Evolutionary conservation across 2,329 filamentous ascomycete species (phyloP).

Genomic region (Huntiella decipiens): DNA sequence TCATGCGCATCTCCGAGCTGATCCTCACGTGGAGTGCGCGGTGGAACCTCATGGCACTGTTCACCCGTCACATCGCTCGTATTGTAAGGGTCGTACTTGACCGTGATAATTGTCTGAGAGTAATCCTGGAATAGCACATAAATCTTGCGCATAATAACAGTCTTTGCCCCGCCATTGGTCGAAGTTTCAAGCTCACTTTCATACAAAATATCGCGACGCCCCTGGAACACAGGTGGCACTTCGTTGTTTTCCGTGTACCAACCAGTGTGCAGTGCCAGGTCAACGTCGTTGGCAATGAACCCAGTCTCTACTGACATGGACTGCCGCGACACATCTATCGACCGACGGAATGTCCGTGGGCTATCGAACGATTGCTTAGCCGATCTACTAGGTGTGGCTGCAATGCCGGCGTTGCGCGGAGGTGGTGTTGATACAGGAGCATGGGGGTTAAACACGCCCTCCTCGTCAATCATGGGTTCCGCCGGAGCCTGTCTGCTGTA

Average conservation of each 20-base stretch:
- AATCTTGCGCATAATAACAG: conserved; percentile 57
- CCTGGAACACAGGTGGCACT: conserved; percentile 64
- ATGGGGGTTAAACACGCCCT: conserved; percentile 23
- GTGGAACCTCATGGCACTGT: conserved; percentile 73
- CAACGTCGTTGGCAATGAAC: conserved; percentile 74
- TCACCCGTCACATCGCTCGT: conserved; percentile 55
- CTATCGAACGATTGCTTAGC: conserved; percentile 46
- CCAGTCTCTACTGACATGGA: conserved; percentile 52
- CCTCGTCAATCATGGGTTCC: conserved; percentile 26
- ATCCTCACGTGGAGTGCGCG: conserved; percentile 67
- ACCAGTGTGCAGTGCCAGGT: conserved; percentile 50
- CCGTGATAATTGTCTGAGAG: conserved; percentile 77
- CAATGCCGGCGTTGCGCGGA: conserved; percentile 17
- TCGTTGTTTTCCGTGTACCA: conserved; percentile 80
- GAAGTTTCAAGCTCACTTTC: conserved; percentile 65
- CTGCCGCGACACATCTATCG: conserved; percentile 57
- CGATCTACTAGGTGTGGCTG: conserved; percentile 15
- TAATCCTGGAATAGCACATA: conserved; percentile 91
- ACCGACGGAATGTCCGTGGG: conserved; percentile 33
- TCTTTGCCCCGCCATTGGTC: conserved; percentile 49
- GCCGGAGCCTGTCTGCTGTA: conserved; percentile 14
- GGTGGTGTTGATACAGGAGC: conserved; percentile 5
- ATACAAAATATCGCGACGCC: conserved; percentile 62
- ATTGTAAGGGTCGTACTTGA: conserved; percentile 58
- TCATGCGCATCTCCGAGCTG: conserved; percentile 77